phyloP scores from a whole-genome alignment of 2,329 filamentous ascomycete species.

The Dichotomopilus funicola region DNA sequence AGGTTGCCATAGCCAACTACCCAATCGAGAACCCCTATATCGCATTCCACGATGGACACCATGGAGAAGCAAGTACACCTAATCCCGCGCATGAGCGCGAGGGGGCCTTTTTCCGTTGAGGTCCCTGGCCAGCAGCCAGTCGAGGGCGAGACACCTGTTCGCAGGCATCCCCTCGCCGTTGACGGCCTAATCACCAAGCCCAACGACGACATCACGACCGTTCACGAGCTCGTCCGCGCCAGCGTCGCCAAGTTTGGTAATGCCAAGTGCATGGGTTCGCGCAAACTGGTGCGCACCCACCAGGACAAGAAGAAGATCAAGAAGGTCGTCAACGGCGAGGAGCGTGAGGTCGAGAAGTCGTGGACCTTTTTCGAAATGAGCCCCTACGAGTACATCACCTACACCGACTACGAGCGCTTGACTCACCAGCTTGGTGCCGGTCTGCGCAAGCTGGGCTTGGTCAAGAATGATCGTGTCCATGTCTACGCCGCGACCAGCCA shows the following conservation, averaged over 20 bases:
- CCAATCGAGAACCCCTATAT: too few relatives aligned
- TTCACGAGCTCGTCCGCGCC: slow-evolving; percentile 67
- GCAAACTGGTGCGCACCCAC: slow-evolving; percentile 69
- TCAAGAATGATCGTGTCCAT: slow-evolving; percentile 64
- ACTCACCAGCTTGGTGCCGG: slow-evolving; percentile 62
- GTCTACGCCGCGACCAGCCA: slow-evolving; percentile 69
- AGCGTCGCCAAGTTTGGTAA: slow-evolving; percentile 61
- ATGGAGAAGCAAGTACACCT: slow-evolving; percentile 24
- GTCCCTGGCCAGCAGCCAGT: slow-evolving; percentile 56
- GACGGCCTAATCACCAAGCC: slow-evolving; percentile 57
- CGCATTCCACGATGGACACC: slow-evolving; percentile 1
- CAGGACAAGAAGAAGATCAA: slow-evolving; percentile 84
- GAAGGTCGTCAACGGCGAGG: slow-evolving; percentile 75
- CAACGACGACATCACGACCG: slow-evolving; percentile 59
- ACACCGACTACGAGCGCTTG: slow-evolving; percentile 69
- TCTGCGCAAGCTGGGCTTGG: slow-evolving; percentile 65
- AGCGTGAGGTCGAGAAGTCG: slow-evolving; percentile 74
- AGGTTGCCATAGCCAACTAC: too few relatives aligned
- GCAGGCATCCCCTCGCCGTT: slow-evolving; percentile 56
- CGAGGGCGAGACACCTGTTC: slow-evolving; percentile 68
- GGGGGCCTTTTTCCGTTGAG: slow-evolving; percentile 62
- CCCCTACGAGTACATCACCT: slow-evolving; percentile 69
- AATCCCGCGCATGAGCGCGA: slow-evolving; percentile 46
- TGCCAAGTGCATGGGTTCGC: slow-evolving; percentile 59
- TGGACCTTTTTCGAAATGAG: slow-evolving; percentile 86